phyloP scores from a whole-genome alignment of 192 early-diverging fungal genomes.

The Podila epicladia region DNA sequence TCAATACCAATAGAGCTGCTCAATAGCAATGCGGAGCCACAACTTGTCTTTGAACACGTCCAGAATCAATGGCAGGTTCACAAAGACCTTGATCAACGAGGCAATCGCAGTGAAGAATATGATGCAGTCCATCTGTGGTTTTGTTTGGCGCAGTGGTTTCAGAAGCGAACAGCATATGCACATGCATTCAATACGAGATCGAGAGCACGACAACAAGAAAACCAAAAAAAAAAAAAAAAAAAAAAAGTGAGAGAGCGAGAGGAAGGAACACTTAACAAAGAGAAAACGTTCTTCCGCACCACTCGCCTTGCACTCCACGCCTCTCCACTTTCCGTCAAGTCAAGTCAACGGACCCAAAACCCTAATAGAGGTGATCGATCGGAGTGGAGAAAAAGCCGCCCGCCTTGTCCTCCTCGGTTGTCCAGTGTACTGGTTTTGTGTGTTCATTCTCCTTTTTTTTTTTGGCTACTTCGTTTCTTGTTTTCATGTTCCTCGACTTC shows the following conservation, averaged over 20 bases:
- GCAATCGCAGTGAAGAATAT: conserved; percentile 37
- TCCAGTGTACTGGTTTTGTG: no score
- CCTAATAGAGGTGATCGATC: no score
- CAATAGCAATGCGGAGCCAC: conserved; percentile 41
- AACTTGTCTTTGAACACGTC: conserved; percentile 30
- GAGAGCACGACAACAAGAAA: no score
- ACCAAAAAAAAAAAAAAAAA: neutral
- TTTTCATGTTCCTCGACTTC: conserved; percentile 16
- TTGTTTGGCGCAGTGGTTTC: no score
- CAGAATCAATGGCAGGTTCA: conserved; percentile 24
- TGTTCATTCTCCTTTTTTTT: conserved; percentile 3
- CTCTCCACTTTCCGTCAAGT: neutral
- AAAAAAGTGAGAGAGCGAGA: neutral
- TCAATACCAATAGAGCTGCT: conserved; percentile 41
- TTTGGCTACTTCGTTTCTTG: conserved; percentile 1
- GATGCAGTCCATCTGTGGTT: conserved; percentile 47
- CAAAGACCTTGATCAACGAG: conserved; percentile 31
- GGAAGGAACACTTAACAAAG: neutral
- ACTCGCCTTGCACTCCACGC: neutral
- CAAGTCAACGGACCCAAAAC: neutral
- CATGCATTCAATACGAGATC: no score
- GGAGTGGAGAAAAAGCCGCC: no score
- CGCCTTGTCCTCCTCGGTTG: no score
- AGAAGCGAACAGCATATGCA: no score
- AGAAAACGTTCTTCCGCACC: neutral